Base-by-base conservation (phyloP, 2,329 filamentous ascomycete genomes). In the Microcyclospora tardicrescens region DNA sequence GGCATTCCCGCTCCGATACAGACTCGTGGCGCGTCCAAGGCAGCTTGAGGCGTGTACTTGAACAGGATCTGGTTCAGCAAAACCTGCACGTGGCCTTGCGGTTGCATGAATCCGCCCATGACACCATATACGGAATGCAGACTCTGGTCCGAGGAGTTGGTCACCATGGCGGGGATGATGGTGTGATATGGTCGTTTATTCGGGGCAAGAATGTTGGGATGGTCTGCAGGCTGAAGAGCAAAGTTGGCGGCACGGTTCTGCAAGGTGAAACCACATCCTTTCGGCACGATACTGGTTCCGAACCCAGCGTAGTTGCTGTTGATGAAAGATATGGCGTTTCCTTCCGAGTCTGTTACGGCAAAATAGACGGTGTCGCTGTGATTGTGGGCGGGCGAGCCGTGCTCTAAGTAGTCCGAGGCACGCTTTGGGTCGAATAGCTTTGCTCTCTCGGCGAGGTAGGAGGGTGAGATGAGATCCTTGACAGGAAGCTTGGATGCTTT, bases 41-140 rank as follows among this genome's bases (percentile, higher is more conserved):
- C 86, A 42, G 84, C 77, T 61, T 98, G 91, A 0, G 87, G 86
- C 45, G 79, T 81, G 38, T 85, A 69, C 2, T 78, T 77, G 51
- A 87, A 93, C 0, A 86, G 75, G 0, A 93, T 63, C 73, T 93
- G 87, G 48, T 93, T 93, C 2, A 96, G 68, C 9, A 98, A 64
- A 0, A 94, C 86, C 61, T 96, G 91, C 0, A 96, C 79, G 43
- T 96, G 91, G 15, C 89, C 91, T 61, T 96, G 91, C 0, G 91
- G 91, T 64, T 98, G 91, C 83, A 96, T 96, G 63, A 93, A 96
- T 2, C 86, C 89, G 37, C 91, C 91, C 91, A 96, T 96, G 43
- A 96, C 89, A 38, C 91, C 91, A 53, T 89, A 95, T 0, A 93
- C 82, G 3, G 77, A 81, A 59, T 94, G 84, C 40, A 96, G 64